Evolutionary conservation across 192 early-diverging fungal genomes (phyloP).

Genomic region (Cladochytrium replicatum): DNA sequence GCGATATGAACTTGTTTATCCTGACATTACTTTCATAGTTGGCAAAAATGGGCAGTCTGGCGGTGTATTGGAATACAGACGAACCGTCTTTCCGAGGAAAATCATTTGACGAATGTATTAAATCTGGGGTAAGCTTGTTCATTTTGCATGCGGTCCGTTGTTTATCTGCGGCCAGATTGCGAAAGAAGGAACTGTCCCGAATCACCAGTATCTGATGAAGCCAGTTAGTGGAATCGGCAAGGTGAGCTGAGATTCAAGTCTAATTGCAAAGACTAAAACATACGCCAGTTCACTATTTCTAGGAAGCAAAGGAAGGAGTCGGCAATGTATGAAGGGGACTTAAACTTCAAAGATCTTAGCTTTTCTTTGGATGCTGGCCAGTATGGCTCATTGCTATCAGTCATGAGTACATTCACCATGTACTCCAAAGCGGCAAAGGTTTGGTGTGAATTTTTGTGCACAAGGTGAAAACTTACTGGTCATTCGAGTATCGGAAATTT

Average conservation of each 20-base stretch:
- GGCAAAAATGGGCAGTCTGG: conserved; percentile 54
- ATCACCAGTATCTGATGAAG: too few species aligned
- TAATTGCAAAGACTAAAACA: too few species aligned
- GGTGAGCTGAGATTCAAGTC: too few species aligned
- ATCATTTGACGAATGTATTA: conserved; percentile 37
- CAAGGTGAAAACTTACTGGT: neutral
- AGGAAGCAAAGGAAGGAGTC: neutral
- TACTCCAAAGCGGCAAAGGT: conserved; percentile 68
- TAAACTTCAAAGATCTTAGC: conserved; percentile 7
- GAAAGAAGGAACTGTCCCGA: too few species aligned
- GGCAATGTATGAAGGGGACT: conserved; percentile 1
- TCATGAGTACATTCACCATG: conserved; percentile 75
- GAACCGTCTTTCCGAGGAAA: conserved; percentile 47
- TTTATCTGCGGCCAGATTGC: too few species aligned
- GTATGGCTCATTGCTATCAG: conserved; percentile 66
- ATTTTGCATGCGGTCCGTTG: too few species aligned
- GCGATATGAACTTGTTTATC: neutral
- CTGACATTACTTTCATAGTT: conserved; percentile 29
- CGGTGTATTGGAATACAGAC: conserved; percentile 86
- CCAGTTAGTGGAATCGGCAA: too few species aligned
- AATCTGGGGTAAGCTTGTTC: too few species aligned
- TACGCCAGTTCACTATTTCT: too few species aligned
- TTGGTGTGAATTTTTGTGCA: too few species aligned
- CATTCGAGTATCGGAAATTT: conserved; percentile 64
- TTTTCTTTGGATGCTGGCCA: conserved; percentile 85